A percentile compares a stretch with the other conserved stretches of the same genome.
Conservation (phyloP, 768 basidiomycete genomes). For the Lactifluus echinatus region DNA sequence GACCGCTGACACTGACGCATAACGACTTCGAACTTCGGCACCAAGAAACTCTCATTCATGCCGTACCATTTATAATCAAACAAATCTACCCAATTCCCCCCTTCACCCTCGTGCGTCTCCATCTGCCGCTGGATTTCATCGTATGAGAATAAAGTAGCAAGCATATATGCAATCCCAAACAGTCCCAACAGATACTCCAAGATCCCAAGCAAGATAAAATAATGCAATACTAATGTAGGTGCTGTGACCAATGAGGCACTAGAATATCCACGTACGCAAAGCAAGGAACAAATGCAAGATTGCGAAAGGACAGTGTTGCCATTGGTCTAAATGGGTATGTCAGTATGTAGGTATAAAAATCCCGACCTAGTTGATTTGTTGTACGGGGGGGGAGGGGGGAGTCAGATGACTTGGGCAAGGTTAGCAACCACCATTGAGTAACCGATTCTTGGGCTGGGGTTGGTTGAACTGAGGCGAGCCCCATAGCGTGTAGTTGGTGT, state of each 20-base stretch:
- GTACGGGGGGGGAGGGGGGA: too few species aligned
- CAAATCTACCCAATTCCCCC: not conserved
- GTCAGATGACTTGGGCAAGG: not conserved
- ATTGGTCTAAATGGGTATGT: not conserved
- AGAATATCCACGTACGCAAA: not conserved
- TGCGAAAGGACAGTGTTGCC: not conserved
- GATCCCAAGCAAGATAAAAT: not conserved
- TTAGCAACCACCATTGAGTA: not conserved
- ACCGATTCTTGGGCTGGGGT: slow-evolving; percentile 15
- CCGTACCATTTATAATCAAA: too few species aligned
- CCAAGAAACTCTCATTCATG: too few species aligned
- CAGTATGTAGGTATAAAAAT: not conserved
- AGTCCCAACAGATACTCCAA: not conserved
- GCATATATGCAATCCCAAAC: not conserved
- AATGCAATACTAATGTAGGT: not conserved
- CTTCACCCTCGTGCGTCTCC: not conserved
- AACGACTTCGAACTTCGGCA: too few species aligned
- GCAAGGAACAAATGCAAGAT: not conserved
- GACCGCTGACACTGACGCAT: too few species aligned
- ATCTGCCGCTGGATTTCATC: not conserved
- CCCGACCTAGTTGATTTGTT: not conserved
- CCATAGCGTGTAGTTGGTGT: slow-evolving; percentile 78
- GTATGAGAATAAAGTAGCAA: slow-evolving; percentile 6
- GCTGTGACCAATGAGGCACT: not conserved
- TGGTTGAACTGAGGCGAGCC: slow-evolving; percentile 22